Conservation (phyloP, 2,329 filamentous ascomycete species). For the Chaetomiaceae sp. region DNA sequence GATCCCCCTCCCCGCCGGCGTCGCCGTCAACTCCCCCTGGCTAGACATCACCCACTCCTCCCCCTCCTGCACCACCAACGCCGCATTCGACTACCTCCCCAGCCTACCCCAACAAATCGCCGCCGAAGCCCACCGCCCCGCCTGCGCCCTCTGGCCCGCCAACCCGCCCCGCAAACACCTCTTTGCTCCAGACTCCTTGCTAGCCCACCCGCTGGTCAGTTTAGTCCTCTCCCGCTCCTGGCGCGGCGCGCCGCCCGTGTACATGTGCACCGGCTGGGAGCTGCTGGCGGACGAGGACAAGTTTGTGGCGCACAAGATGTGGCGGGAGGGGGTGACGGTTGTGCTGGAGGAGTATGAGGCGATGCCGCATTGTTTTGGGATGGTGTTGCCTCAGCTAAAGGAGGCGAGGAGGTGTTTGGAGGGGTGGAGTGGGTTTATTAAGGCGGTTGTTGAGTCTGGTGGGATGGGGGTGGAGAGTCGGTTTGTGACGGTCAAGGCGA, state of each 20-base stretch:
- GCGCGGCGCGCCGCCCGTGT: slow-evolving; percentile 61
- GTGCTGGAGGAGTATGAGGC: slow-evolving; percentile 70
- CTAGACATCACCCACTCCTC: slow-evolving; percentile 63
- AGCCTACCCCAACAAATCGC: slow-evolving; percentile 33
- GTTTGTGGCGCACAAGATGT: slow-evolving; percentile 54
- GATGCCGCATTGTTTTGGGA: slow-evolving; percentile 73
- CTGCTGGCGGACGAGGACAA: slow-evolving; percentile 64
- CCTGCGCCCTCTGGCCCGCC: slow-evolving; percentile 56
- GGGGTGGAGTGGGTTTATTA: slow-evolving; percentile 55
- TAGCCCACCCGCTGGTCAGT: slow-evolving; percentile 62
- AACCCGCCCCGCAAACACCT: slow-evolving; percentile 49
- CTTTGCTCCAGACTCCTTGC: slow-evolving; percentile 51
- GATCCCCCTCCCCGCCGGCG: slow-evolving; percentile 63
- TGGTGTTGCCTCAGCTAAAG: slow-evolving; percentile 47
- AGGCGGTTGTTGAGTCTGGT: slow-evolving; percentile 34
- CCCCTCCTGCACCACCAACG: slow-evolving; percentile 50
- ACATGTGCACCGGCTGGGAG: slow-evolving; percentile 67
- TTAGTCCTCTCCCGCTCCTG: slow-evolving; percentile 45
- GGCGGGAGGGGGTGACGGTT: slow-evolving; percentile 54
- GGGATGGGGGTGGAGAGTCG: slow-evolving; percentile 27
- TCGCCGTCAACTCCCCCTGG: slow-evolving; percentile 64
- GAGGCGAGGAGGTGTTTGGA: slow-evolving; percentile 49
- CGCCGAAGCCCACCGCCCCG: slow-evolving; percentile 31
- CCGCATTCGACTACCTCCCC: slow-evolving; percentile 60
- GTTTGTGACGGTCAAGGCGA: slow-evolving; percentile 46